Base-by-base conservation (phyloP, 1,139 yeast genomes). In the Diutina rugosa region DNA sequence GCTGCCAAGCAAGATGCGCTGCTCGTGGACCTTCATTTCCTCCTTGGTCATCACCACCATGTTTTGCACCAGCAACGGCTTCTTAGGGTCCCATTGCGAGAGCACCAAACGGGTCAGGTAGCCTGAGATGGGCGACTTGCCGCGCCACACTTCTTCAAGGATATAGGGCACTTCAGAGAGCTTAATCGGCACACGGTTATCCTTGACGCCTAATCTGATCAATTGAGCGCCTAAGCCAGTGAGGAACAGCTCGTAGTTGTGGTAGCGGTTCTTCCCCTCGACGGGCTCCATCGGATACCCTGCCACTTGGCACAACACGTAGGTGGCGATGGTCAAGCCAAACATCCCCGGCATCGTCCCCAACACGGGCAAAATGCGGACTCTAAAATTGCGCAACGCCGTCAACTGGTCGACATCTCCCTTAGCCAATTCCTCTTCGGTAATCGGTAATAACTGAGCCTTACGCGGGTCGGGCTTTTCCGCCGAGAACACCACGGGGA, bases 291-390 rank as follows among this genome's bases (percentile, higher is more conserved):
- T 79, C 10, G 95, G 95, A 65, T 93, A 93, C 0, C 95, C 97
- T 0, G 96, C 83, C 21, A 90, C 82, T 6, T 80, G 73, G 2
- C 96, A 87, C 55, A 93, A 71, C 51, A 93, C 74, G 69, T 88
- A 85, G 0, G 97, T 86, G 2, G 97, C 95, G 58, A 93, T 79
- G 0, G 96, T 82, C 55, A 93, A 77, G 1, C 99, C 99, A 72
- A 93, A 93, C 72, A 91, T 87, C 8, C 95, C 97, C 0, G 99
- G 99, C 85, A 93, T 82, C 0, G 99, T 90, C 1, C 99, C 98
- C 61, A 93, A 72, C 0, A 93, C 99, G 0, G 99, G 99, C 59
- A 93, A 76, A 56, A 93, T 91, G 63, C 99, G 79, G 5, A 91
- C 97, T 61, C 99, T 79, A 74, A 93, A 93, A 72, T 90, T 91